These are phyloP conservation scores for Perkinsus olseni DNA, from an alignment of 169 alveolate species.

Conservation along the genomic window DNA sequence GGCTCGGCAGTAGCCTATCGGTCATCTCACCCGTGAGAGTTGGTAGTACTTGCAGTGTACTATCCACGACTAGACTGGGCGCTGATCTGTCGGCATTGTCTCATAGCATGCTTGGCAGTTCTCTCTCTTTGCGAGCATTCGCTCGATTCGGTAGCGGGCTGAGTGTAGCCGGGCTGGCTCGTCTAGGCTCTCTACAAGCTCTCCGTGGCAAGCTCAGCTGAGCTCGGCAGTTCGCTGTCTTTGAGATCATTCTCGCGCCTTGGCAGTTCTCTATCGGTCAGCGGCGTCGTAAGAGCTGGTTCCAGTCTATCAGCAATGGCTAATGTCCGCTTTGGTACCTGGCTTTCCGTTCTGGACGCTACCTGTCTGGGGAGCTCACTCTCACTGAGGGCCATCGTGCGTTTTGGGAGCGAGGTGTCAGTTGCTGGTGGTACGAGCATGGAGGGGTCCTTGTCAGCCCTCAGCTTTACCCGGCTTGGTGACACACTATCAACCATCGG, in stretches of 20 bases:
- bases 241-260: neutral
- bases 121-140: neutral
- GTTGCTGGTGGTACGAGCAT: neutral
- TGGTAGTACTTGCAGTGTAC: neutral
- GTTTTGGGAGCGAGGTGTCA: neutral
- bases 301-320: neutral
- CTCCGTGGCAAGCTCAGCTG: neutral
- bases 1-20: neutral
- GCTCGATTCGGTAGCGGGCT: neutral
- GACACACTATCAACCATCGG: neutral
- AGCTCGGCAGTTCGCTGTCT: neutral
- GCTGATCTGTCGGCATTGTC: neutral
- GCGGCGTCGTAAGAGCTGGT: neutral
- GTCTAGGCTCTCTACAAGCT: neutral
- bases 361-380: neutral
- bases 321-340: neutral
- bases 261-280: neutral
- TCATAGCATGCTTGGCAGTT: neutral
- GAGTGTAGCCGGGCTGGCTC: neutral
- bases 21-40: constrained; percentile 5
- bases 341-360: neutral
- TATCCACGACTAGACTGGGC: neutral
- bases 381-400: neutral
- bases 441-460: neutral
- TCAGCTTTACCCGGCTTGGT: neutral